A percentile compares a stretch with the other conserved stretches of the same genome.
These are phyloP conservation scores for Lachancea thermotolerans DNA, from an alignment of 805 yeast species.

Conservation along the genomic window DNA sequence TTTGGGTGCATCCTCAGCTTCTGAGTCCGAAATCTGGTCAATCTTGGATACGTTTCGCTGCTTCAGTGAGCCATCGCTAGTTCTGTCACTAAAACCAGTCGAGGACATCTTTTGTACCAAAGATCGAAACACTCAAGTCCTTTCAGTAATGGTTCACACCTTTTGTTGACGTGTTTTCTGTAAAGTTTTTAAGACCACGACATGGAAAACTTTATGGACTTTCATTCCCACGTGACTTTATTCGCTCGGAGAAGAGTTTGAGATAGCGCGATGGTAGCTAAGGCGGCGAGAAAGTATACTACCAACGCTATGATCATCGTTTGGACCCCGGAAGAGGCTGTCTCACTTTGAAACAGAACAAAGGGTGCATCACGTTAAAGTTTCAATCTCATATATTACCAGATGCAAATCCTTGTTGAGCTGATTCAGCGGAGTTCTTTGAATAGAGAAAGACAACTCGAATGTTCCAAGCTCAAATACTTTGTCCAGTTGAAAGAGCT, in stretches of 20 bases:
- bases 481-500: too few species aligned
- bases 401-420: too few species aligned
- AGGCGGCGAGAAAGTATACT: too few species aligned
- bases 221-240: not conserved
- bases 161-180: not conserved
- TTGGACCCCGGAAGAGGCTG: too few species aligned
- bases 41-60: conserved; percentile 9
- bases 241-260: not conserved
- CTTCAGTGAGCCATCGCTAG: conserved; percentile 9
- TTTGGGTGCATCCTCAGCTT: conserved; percentile 19
- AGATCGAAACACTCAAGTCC: not conserved
- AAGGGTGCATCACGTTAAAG: too few species aligned
- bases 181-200: conserved; percentile 1
- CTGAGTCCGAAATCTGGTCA: conserved; percentile 4
- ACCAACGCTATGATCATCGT: too few species aligned
- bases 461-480: too few species aligned
- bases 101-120: conserved; percentile 10
- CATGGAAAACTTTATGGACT: not conserved
- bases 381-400: too few species aligned
- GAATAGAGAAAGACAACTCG: too few species aligned
- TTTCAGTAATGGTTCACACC: not conserved
- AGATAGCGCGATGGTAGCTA: not conserved
- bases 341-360: too few species aligned
- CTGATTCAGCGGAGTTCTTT: too few species aligned
- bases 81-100: conserved; percentile 18